phyloP scores from a whole-genome alignment of 2,329 filamentous ascomycete species.

The Aureobasidium sp. region DNA sequence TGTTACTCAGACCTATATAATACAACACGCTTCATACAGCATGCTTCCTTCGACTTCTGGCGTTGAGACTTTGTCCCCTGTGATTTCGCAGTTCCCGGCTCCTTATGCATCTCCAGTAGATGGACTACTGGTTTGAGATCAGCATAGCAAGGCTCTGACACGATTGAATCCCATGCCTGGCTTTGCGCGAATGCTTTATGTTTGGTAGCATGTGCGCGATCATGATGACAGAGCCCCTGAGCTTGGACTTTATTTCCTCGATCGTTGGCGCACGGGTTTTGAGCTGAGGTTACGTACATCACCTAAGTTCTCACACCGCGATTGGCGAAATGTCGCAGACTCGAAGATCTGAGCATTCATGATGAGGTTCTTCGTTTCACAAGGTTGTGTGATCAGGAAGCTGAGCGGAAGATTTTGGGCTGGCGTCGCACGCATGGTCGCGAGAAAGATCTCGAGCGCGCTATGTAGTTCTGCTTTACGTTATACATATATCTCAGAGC shows the following conservation, averaged over 20 bases:
- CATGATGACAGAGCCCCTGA: background rate
- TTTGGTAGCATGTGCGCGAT: no score
- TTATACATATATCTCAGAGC: no score
- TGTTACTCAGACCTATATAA: no score
- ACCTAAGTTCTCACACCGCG: background rate
- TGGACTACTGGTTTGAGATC: background rate
- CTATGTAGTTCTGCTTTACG: no score
- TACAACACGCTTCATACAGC: no score
- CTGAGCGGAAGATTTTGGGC: background rate
- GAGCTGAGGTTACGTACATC: background rate
- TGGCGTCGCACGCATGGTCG: background rate
- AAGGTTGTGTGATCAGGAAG: background rate
- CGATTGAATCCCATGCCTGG: background rate
- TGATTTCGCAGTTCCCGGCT: no score
- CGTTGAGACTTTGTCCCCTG: no score
- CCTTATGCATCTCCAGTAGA: no score
- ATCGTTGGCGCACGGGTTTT: background rate
- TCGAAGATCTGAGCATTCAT: background rate
- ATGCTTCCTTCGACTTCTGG: no score
- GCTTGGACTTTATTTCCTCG: background rate
- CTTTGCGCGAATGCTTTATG: background rate
- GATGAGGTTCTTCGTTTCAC: background rate
- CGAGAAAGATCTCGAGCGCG: background rate
- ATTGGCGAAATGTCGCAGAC: background rate
- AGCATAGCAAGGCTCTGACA: background rate